These are phyloP conservation scores for Yamadazyma friedrichii DNA, from an alignment of 1,139 yeast species.

Conservation along the genomic window DNA sequence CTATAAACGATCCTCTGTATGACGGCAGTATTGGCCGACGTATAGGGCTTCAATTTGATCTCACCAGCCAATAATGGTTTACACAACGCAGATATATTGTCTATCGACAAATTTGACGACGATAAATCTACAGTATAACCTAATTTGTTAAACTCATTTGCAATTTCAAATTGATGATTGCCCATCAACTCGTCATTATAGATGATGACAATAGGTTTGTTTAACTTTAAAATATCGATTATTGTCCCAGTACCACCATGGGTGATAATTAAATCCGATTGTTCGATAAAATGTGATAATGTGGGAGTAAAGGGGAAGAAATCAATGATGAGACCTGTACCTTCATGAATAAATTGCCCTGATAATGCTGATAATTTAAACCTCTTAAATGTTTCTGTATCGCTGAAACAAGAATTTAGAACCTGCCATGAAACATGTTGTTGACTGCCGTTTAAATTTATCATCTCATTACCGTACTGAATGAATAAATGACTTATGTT, in stretches of 20 bases:
- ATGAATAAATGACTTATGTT: constrained; percentile 8
- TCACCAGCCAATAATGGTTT: background rate
- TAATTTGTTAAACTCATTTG: constrained; percentile 26
- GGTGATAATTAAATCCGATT: constrained; percentile 63
- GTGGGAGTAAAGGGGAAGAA: constrained; percentile 50
- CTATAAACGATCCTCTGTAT: constrained; percentile 1
- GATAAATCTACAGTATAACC: constrained; percentile 8
- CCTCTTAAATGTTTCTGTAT: constrained; percentile 3
- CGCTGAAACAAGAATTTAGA: constrained; percentile 19
- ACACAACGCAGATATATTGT: background rate
- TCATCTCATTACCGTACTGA: constrained; percentile 67
- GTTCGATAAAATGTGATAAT: constrained; percentile 36
- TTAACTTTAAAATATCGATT: constrained; percentile 63
- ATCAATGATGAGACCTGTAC: constrained; percentile 9
- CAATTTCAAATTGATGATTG: constrained; percentile 84
- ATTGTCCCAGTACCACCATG: constrained; percentile 97
- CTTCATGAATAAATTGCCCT: background rate
- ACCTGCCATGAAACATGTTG: constrained; percentile 24
- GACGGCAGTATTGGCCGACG: background rate
- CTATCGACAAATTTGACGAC: background rate
- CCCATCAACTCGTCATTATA: constrained; percentile 73
- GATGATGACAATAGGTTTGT: constrained; percentile 64
- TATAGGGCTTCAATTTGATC: background rate
- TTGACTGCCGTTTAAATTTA: constrained; percentile 16
- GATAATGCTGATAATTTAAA: constrained; percentile 11